Evolutionary conservation across 345 rosid genomes (phyloP), one percentile per base, ranked within the genome.

Genomic region (Syzygium aqueum): DNA sequence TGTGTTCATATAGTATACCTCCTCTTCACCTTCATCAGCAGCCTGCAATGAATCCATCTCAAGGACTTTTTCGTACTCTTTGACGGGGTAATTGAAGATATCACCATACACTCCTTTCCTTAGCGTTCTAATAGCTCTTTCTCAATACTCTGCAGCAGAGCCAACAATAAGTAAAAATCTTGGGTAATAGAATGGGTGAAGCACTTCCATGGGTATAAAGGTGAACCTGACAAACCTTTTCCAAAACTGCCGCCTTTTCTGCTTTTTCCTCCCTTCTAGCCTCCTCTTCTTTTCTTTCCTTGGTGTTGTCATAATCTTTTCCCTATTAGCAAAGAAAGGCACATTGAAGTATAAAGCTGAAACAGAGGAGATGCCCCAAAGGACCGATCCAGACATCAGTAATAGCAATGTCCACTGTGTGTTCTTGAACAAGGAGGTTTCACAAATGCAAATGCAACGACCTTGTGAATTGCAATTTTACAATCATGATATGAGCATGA

Each of bases 251-350:
- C 73, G 99, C 99, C 84, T 90, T 95, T 90, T 89, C 92, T 54
- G 99, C 99, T 90, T 96, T 96, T 65, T 94, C 95, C 92, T 95
- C 96, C 90, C 96, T 95, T 92, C 99, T 94, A 46, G 91, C 85
- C 89, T 96, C 98, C 97, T 94, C 89, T 95, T 89, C 28, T 83
- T 85, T 91, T 87, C 90, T 90, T 94, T 96, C 88, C 97, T 94
- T 21, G 98, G 99, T 25, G 86, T 87, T 19, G 97, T 83, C 92
- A 92, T 87, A 87, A 97, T 88, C 90, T 90, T 93, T 92, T 97
- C 99, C 90, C 98, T 95, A 63, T 51, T 33, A 85, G 59, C 33
- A 5, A 57, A 85, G 23, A 87, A 33, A 89, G 67, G 83, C 43
- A 52, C 56, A 51, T 84, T 43, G 3, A 53, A 53, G 22, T 80